Evolutionary conservation across 495 filamentous ascomycete genomes (phyloP), one percentile per base, ranked within the genome.

Genomic region (Trichocladium antarcticum): DNA sequence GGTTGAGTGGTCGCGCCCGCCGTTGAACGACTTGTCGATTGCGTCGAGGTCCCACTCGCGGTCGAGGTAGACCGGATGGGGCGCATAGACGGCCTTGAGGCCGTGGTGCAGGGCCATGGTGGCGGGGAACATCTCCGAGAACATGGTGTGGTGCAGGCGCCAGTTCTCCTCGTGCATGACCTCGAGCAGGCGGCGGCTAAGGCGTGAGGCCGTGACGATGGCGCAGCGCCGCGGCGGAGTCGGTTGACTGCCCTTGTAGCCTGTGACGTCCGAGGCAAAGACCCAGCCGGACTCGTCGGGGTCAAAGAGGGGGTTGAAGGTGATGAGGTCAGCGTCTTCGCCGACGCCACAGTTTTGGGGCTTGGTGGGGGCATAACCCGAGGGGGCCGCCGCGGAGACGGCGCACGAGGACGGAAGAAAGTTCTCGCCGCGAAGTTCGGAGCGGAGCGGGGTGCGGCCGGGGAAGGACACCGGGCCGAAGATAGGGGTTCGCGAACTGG

Each of bases 271-370:
- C 45, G 83, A 73, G 1, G 78, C 72, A 29, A 95, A 87, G 14
- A 87, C 70, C 92, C 92, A 98, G 47, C 82, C 87, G 0, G 89
- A 95, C 35, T 79, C 75, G 16, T 85, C 80, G 0, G 88, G 82
- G 63, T 98, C 84, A 64, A 94, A 97, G 17, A 98, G 72, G 2
- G 92, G 92, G 62, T 94, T 96, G 65, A 98, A 82, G 4, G 87
- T 89, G 53, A 98, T 89, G 39, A 98, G 76, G 65, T 98, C 92
- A 2, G 92, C 90, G 35, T 89, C 84, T 68, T 97, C 92, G 47
- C 78, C 85, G 8, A 93, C 81, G 35, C 92, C 92, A 78, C 90
- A 96, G 20, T 44, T 16, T 5, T 37, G 19, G 19, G 28, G 41
- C 70, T 74, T n/a, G n/a, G 34, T 49, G n/a, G 34, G 19, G 37